Conservation (phyloP, 345 rosid species). For the Kernera saxatilis region DNA sequence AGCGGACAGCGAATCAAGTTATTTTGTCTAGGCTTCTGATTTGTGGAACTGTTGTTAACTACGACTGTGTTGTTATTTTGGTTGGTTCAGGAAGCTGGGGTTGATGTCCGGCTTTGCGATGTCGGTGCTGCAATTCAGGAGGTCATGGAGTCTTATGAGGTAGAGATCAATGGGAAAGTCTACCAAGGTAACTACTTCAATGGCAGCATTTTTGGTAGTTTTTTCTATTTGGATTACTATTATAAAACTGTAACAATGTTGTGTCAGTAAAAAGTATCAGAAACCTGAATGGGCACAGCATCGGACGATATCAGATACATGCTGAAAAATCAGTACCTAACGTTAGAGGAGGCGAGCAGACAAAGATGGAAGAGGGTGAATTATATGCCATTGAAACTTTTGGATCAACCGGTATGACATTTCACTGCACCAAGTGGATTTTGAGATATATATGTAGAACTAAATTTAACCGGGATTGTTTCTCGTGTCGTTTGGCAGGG, state of each 20-base stretch:
- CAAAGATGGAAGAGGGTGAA: constrained; percentile 99
- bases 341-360: constrained; percentile 94
- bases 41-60: neutral
- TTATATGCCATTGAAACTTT: constrained; percentile 91
- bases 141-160: constrained; percentile 95
- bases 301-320: constrained; percentile 84
- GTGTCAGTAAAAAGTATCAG: constrained; percentile 79
- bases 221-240: neutral
- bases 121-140: constrained; percentile 94
- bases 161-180: constrained; percentile 86
- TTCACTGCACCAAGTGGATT: neutral
- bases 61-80: neutral
- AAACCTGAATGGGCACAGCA: constrained; percentile 85
- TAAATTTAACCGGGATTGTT: constrained; percentile 19
- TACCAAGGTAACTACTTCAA: constrained; percentile 54
- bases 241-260: neutral
- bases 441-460: neutral
- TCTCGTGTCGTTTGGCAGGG: constrained; percentile 50
- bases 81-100: constrained; percentile 74
- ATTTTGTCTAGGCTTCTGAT: neutral
- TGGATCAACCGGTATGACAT: constrained; percentile 76
- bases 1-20: neutral
- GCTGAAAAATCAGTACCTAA: constrained; percentile 94
- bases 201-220: neutral
- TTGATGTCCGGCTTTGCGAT: constrained; percentile 88